Evolutionary conservation across 306 rosid genomes (phyloP).

Genomic region (Cucurbita pepo): DNA sequence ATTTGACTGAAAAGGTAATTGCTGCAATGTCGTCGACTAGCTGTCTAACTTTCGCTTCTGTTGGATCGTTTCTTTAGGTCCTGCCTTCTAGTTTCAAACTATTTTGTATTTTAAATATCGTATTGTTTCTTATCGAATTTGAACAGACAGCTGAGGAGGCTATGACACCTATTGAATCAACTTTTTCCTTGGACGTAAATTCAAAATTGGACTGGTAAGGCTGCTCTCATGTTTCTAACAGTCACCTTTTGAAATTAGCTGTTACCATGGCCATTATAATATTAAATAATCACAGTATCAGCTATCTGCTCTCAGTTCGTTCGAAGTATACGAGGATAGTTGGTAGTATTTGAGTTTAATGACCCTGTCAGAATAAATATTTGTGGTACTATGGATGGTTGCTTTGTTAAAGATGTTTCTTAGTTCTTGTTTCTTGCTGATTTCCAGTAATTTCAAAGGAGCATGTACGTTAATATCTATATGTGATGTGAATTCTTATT

Average conservation of each 20-base stretch:
- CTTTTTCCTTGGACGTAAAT: conserved; percentile 82
- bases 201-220: conserved; percentile 90
- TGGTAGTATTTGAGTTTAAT: background rate
- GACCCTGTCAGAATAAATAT: background rate
- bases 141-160: conserved; percentile 89
- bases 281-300: background rate
- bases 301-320: background rate
- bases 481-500: background rate
- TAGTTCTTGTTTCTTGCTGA: background rate
- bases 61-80: background rate
- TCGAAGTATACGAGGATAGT: background rate
- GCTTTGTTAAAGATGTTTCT: background rate
- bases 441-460: background rate
- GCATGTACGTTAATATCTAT: background rate
- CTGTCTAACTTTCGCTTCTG: background rate
- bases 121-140: background rate
- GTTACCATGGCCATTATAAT: background rate
- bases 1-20: conserved; percentile 79
- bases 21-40: background rate
- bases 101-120: background rate
- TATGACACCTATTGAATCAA: conserved; percentile 93
- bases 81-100: background rate
- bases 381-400: background rate
- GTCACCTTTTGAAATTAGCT: background rate
- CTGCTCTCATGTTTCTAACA: background rate